phyloP scores from a whole-genome alignment of 2,329 filamentous ascomycete genomes.

The Sphaerulina vaccinii region DNA sequence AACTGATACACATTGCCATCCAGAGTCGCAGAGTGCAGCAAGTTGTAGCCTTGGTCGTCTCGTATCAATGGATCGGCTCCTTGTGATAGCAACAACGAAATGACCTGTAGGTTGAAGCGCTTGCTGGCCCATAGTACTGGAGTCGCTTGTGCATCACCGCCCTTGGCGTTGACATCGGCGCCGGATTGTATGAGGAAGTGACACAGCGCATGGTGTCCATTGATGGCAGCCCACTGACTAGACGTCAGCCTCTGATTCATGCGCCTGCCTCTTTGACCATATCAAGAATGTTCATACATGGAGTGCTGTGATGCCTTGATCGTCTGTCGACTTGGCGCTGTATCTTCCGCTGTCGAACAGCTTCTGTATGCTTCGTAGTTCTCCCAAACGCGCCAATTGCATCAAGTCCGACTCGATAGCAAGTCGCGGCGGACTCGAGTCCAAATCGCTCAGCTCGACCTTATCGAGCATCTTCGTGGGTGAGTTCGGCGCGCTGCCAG shows the following conservation, averaged over 20 bases:
- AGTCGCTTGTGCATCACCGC: conserved; percentile 91
- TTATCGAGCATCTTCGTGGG: conserved; percentile 36
- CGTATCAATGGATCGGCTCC: conserved; percentile 90
- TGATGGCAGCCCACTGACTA: conserved; percentile 91
- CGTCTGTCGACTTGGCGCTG: conserved; percentile 79
- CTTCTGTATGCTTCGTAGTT: conserved; percentile 82
- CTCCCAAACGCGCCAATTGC: conserved; percentile 87
- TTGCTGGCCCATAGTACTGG: conserved; percentile 97
- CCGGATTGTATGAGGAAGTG: conserved; percentile 85
- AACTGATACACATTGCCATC: conserved; percentile 93
- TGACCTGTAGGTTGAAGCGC: conserved; percentile 92
- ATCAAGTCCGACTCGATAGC: conserved; percentile 79
- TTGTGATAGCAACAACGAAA: conserved; percentile 85
- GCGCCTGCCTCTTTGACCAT: conserved; percentile 10
- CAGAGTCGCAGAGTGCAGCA: conserved; percentile 93
- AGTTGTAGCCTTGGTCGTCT: conserved; percentile 96
- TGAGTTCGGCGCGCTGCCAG: conserved; percentile 26
- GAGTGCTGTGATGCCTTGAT: conserved; percentile 90
- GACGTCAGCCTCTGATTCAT: conserved; percentile 23
- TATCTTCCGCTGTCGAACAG: conserved; percentile 80
- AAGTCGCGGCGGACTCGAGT: conserved; percentile 39
- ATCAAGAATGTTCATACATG: conserved; percentile 61
- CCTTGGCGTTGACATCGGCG: conserved; percentile 90
- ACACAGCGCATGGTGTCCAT: conserved; percentile 97
- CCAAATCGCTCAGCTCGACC: conserved; percentile 38